These are phyloP conservation scores for Jatropha multifida DNA, from an alignment of 441 rosid genomes.

Conservation along the genomic window DNA sequence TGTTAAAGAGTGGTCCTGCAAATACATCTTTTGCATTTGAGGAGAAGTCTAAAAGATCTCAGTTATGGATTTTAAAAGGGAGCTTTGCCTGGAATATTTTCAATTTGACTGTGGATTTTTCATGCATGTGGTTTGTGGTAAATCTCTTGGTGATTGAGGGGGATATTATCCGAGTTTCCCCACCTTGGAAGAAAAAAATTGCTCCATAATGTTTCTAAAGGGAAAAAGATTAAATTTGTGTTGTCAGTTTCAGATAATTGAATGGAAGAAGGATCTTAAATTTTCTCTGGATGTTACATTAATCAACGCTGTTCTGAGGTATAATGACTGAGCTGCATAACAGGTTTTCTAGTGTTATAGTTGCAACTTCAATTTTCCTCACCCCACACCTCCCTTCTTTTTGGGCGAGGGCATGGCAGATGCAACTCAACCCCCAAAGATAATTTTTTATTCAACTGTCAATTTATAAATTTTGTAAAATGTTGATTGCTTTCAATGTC, in stretches of 20 bases:
- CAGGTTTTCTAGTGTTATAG: not conserved
- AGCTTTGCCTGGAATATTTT: not conserved
- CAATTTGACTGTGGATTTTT: not conserved
- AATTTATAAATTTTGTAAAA: not conserved
- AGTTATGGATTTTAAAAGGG: not conserved
- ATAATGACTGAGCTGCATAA: not conserved
- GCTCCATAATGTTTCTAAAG: not conserved
- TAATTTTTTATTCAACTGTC: not conserved
- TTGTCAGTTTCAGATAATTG: not conserved
- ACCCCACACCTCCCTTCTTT: not conserved
- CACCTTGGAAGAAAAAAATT: no score
- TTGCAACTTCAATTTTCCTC: not conserved
- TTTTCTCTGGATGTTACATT: not conserved
- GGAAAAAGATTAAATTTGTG: not conserved
- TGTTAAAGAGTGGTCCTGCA: not conserved
- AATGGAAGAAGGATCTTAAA: not conserved
- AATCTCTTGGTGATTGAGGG: no score
- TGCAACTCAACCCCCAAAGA: not conserved
- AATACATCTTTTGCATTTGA: not conserved
- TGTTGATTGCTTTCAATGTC: conserved; percentile 3
- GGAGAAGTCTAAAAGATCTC: not conserved
- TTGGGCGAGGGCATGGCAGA: not conserved
- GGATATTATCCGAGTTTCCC: no score
- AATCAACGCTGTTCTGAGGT: no score
- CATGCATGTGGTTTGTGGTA: no score